Evolutionary conservation across 2,329 filamentous ascomycete species (phyloP), one percentile per base, ranked within the genome.

Genomic region (Xylaria sp.): DNA sequence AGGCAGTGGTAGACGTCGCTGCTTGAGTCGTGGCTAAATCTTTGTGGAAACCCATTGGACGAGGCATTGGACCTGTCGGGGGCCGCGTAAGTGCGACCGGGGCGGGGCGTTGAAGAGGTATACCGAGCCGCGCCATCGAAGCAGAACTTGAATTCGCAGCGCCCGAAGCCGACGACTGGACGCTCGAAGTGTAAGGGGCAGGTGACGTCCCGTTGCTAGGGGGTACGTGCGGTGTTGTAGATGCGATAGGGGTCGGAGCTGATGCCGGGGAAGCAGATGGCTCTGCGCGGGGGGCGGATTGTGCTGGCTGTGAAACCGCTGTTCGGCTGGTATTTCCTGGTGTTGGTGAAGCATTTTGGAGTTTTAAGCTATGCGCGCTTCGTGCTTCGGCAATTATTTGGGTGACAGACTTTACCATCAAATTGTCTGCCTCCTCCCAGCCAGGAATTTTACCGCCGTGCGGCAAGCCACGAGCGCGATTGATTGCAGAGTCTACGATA

Each of bases 401-500:
- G 13, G 71, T 73, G 16, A 79, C 74, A 60, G 76, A 76, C 54
- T 78, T 75, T 10, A 76, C 73, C 68, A 79, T 78, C 29, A 79
- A 51, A 21, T 73, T 70, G 50, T 79, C 74, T 53, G 75, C 77
- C 63, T 77, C 72, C 50, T 78, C 77, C 77, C 77, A 79, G 13
- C 75, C 75, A 59, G 71, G 71, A 60, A 77, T 70, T 10, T 71
- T 71, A 27, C 71, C 74, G 16, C 70, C 42, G 55, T 75, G 75
- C 3, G 77, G 74, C 21, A 78, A 65, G 25, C 78, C 77, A 63
- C 75, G 75, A 40, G 78, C 78, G 58, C 75, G 77, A 32, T 75
- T 78, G 50, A 79, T 78, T 6, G 78, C 78, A 18, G 76, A 74
- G 42, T 79, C 78, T 6, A 79, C 74, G 40, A 79, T 76, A 47